These are phyloP conservation scores for Rubroboletus pulcherrimus DNA, from an alignment of 768 basidiomycete species.

Conservation along the genomic window DNA sequence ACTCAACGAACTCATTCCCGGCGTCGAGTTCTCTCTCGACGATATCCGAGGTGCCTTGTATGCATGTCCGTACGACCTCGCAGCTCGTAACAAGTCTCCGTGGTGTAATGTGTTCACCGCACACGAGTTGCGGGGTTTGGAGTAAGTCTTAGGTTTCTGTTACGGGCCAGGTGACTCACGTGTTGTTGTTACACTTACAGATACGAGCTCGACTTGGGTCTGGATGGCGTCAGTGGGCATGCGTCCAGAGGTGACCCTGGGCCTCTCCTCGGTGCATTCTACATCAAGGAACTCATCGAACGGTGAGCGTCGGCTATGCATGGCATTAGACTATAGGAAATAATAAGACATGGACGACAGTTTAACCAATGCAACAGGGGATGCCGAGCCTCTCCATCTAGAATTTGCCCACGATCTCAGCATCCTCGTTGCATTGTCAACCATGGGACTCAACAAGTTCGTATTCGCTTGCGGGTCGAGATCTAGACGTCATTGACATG, in stretches of 20 bases:
- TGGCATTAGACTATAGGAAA: background rate
- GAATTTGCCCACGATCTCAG: conserved; percentile 42
- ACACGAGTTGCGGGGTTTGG: conserved; percentile 34
- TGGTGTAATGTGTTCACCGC: conserved; percentile 39
- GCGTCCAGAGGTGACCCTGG: conserved; percentile 28
- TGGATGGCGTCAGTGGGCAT: conserved; percentile 35
- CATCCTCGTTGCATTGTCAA: conserved; percentile 37
- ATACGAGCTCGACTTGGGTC: conserved; percentile 36
- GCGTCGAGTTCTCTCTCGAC: conserved; percentile 27
- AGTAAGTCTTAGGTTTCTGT: conserved; percentile 23
- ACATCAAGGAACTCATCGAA: conserved; percentile 37
- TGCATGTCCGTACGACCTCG: conserved; percentile 41
- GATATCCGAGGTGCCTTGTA: conserved; percentile 39
- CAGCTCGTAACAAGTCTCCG: conserved; percentile 32
- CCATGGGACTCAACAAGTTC: conserved; percentile 36
- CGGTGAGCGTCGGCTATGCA: conserved; percentile 19
- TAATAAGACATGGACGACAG: conserved; percentile 9
- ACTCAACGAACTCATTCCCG: conserved; percentile 34
- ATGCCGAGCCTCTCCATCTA: conserved; percentile 33
- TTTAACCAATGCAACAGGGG: conserved; percentile 31
- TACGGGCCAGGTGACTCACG: background rate
- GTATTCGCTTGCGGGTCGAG: background rate
- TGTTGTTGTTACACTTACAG: conserved; percentile 8
- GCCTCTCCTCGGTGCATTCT: conserved; percentile 35
- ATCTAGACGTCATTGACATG: background rate